phyloP scores from a whole-genome alignment of 2,329 filamentous ascomycete genomes.

The Didymella exigua region DNA sequence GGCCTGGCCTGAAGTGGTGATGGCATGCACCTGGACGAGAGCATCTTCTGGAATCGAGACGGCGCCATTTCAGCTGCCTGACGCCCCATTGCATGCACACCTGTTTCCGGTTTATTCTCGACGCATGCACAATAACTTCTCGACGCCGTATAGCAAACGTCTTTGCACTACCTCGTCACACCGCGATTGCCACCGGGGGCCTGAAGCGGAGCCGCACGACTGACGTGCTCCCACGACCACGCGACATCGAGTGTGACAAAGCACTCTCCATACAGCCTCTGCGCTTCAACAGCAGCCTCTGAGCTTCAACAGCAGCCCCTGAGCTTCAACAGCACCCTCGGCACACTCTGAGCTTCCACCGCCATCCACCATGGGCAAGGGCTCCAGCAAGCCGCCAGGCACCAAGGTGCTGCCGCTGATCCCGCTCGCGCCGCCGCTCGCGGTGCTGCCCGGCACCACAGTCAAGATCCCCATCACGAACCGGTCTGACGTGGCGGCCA shows the following conservation, averaged over 20 bases:
- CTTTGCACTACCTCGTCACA: constrained; percentile 4
- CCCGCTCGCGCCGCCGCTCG: constrained; percentile 77
- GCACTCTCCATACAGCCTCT: background rate
- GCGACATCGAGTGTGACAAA: constrained; percentile 4
- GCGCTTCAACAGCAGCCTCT: background rate
- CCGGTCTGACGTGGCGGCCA: constrained; percentile 84
- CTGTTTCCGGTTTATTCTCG: background rate
- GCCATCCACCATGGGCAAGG: constrained; percentile 41
- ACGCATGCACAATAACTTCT: no score
- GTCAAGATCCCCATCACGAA: constrained; percentile 82
- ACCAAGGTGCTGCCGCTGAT: constrained; percentile 71
- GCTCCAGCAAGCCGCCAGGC: constrained; percentile 40
- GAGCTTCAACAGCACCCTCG: no score
- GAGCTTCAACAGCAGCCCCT: no score
- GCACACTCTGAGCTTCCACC: background rate
- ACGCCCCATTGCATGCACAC: background rate
- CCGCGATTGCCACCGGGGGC: constrained; percentile 4
- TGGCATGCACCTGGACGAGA: constrained; percentile 11
- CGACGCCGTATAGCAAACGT: background rate
- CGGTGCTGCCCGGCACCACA: constrained; percentile 84
- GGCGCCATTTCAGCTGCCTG: constrained; percentile 5
- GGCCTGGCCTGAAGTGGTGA: constrained; percentile 1
- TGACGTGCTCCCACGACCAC: constrained; percentile 11
- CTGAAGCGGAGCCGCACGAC: constrained; percentile 15
- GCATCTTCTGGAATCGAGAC: constrained; percentile 30